These are phyloP conservation scores for Ophiostoma sp. DNA, from an alignment of 2,329 filamentous ascomycete genomes.

Conservation along the genomic window DNA sequence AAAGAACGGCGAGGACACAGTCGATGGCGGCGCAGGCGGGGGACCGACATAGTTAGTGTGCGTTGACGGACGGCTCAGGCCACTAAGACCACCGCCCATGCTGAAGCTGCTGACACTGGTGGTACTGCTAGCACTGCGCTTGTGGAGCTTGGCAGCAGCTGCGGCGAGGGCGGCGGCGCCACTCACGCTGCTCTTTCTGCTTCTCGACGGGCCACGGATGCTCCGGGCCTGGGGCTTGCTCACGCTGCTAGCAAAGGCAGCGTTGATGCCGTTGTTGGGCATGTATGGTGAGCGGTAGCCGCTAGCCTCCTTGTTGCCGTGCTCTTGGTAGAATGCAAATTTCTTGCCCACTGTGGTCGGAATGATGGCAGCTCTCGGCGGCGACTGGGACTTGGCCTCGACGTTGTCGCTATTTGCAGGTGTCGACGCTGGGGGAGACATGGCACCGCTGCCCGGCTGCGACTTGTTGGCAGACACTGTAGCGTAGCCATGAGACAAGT, in stretches of 20 bases:
- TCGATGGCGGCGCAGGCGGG: constrained; percentile 26
- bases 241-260: constrained; percentile 13
- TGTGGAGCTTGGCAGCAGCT: constrained; percentile 25
- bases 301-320: constrained; percentile 47
- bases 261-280: constrained; percentile 28
- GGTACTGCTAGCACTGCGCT: constrained; percentile 26
- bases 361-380: constrained; percentile 5
- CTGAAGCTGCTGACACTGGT: constrained; percentile 29
- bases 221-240: constrained; percentile 31
- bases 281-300: constrained; percentile 58
- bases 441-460: constrained; percentile 7
- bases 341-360: constrained; percentile 38
- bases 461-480: constrained; percentile 22
- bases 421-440: constrained; percentile 13
- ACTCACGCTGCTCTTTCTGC: constrained; percentile 30
- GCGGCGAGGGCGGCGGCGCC: constrained; percentile 23
- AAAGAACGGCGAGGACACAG: constrained; percentile 27
- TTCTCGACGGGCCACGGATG: constrained; percentile 15
- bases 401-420: background rate
- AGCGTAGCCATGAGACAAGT: constrained; percentile 27
- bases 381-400: constrained; percentile 17
- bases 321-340: constrained; percentile 54
- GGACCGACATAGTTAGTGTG: constrained; percentile 30
- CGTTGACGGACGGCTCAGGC: constrained; percentile 28
- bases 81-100: constrained; percentile 27